A percentile compares a stretch with the other conserved stretches of the same genome.
Conservation (phyloP, 371 early-diverging fungal genomes). For the Mucor circinelloides region DNA sequence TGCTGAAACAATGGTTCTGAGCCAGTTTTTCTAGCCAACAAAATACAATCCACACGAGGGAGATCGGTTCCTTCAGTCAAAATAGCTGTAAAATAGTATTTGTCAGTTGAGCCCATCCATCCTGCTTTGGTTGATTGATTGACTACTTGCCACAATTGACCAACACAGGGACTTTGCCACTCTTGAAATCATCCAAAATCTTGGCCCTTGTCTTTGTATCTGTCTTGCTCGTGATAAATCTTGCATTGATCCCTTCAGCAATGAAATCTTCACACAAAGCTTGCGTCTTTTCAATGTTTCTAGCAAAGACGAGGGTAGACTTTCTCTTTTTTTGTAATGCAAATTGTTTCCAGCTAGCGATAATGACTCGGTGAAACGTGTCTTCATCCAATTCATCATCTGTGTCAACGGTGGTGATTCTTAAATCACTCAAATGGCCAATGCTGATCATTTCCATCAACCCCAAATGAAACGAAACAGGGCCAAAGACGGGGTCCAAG, state of each 20-base stretch:
- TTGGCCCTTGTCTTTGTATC: slow-evolving; percentile 53
- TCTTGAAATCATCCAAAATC: slow-evolving; percentile 61
- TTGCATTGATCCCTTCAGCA: slow-evolving; percentile 60
- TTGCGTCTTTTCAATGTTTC: slow-evolving; percentile 75
- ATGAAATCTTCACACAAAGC: slow-evolving; percentile 64
- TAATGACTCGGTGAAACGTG: slow-evolving; percentile 60
- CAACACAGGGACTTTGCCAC: slow-evolving; percentile 72
- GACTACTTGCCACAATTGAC: slow-evolving; percentile 88
- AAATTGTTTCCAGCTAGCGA: slow-evolving; percentile 65
- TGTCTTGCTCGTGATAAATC: slow-evolving; percentile 68
- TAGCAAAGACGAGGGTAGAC: slow-evolving; percentile 88
- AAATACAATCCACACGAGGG: slow-evolving; percentile 84
- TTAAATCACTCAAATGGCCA: slow-evolving; percentile 48
- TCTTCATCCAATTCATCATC: slow-evolving; percentile 55
- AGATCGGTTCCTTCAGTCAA: slow-evolving; percentile 90
- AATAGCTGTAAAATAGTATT: slow-evolving; percentile 38
- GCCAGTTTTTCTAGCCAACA: slow-evolving; percentile 88
- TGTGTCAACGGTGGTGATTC: slow-evolving; percentile 69
- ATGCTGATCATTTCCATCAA: slow-evolving; percentile 85
- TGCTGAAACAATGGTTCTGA: slow-evolving; percentile 86
- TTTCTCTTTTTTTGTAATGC: slow-evolving; percentile 30
- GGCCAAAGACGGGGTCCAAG: slow-evolving; percentile 71
- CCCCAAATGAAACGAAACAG: slow-evolving; percentile 74
- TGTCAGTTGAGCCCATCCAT: no score
- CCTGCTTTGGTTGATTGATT: no score